Conservation (phyloP, 305 asterid genomes). For the Fraxinus latifolia region DNA sequence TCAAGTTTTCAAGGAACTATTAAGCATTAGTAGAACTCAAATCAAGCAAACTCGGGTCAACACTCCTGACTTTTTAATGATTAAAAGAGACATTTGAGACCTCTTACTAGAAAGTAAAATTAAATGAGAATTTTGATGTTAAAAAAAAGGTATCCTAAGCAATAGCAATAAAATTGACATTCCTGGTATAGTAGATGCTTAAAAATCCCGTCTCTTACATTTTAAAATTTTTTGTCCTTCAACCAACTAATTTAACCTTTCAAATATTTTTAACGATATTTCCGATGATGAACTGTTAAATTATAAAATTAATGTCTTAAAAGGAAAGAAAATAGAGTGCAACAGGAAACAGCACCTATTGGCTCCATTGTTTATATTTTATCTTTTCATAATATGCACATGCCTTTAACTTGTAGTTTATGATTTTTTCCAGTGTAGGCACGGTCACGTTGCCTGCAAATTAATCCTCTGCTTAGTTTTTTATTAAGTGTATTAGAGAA, state of each 20-base stretch:
- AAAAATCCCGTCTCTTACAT: neutral
- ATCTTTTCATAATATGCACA: neutral
- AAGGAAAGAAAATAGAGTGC: neutral
- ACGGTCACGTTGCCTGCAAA: neutral
- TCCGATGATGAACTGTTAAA: neutral
- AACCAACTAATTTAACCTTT: neutral
- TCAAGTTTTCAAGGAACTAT: neutral
- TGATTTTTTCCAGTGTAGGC: neutral
- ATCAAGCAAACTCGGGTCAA: neutral
- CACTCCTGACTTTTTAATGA: neutral
- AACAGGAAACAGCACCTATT: neutral
- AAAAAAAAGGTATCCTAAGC: neutral
- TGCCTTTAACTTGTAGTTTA: neutral
- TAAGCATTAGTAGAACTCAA: neutral
- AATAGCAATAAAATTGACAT: neutral
- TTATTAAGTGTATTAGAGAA: neutral
- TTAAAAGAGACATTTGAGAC: neutral
- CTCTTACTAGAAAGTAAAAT: neutral
- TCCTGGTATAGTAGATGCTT: neutral
- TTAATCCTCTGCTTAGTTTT: neutral
- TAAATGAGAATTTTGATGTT: neutral
- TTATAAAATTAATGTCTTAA: neutral
- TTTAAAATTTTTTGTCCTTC: neutral
- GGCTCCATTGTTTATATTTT: neutral
- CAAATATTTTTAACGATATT: neutral